Evolutionary conservation across 2,329 filamentous ascomycete species (phyloP), one percentile per base, ranked within the genome.

Genomic region (Nannizzia gypsea): DNA sequence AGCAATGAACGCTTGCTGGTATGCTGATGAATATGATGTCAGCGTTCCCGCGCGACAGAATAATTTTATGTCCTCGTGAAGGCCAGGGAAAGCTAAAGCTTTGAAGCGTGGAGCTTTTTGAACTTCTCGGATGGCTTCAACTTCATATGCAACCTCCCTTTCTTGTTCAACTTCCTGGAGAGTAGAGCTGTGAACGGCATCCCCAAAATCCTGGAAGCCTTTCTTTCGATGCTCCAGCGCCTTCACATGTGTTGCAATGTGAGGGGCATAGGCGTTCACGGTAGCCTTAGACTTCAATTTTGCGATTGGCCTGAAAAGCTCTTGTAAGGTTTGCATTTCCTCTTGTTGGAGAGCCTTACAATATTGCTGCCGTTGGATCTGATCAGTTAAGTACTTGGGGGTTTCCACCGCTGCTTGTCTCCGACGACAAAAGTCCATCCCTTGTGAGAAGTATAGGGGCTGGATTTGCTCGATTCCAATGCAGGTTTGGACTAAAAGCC

Each of bases 401-500:
- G 82, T 68, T 0, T 75, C 70, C 22, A 73, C 65, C 0, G 72
- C 67, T 0, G 81, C 80, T 57, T 86, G 75, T 0, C 72, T 76
- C 1, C 83, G 78, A 0, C 76, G 75, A 61, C 83, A 83, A 62
- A 82, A 88, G 62, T 87, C 82, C 0, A 73, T 68, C 0, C 84
- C 83, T 66, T 88, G 85, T 0, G 83, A 74, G 2, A 78, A 74
- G 63, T 85, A 83, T 0, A 88, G 72, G 0, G 79, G 75, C 55
- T 81, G 79, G 0, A 87, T 67, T 34, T 85, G 79, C 61, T 85
- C 81, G 20, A 82, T 84, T 0, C 72, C 76, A 6, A 73, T 69
- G 61, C 85, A 88, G 0, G 83, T 86, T 59, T 87, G 82, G 50
- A 85, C 77, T 0, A 88, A 73, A 0, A 88, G 75, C 85, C 85